A percentile compares a stretch with the other conserved stretches of the same genome.
Conservation (phyloP, 306 rosid species). For the Fragaria ananassa region DNA sequence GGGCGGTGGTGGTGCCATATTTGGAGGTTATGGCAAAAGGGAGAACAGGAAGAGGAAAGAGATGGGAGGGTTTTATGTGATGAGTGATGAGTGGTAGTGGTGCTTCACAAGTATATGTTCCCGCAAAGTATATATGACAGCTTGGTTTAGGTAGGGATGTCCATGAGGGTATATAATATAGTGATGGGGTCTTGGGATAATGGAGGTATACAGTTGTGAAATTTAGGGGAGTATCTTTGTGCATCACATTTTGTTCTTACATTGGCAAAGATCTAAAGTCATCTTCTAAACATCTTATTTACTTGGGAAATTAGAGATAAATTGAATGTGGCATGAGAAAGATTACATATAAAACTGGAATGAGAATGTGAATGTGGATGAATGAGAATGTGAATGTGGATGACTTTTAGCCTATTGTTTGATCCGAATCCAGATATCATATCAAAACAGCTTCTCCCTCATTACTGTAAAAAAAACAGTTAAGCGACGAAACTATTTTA, state of each 20-base stretch:
- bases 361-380: too few species aligned
- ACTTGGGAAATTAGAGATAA: neutral
- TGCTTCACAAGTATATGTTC: neutral
- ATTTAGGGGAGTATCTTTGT: neutral
- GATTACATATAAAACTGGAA: too few species aligned
- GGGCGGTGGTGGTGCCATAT: conserved; percentile 12
- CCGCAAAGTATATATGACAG: conserved; percentile 20
- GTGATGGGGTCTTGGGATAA: neutral
- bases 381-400: too few species aligned
- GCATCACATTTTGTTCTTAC: neutral
- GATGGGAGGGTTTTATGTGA: conserved; percentile 8
- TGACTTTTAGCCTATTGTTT: too few species aligned
- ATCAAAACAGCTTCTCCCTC: fast-evolving
- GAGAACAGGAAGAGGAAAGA: neutral
- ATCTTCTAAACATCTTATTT: neutral
- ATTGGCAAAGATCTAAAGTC: neutral
- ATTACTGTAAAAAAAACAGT: too few species aligned
- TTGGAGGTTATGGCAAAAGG: neutral
- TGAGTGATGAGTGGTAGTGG: neutral
- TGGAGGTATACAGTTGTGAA: neutral
- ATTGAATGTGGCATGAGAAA: neutral
- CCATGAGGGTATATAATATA: conserved; percentile 3
- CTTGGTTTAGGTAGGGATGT: conserved; percentile 21
- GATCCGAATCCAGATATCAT: too few species aligned
- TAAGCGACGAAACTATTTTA: too few species aligned